phyloP scores from a whole-genome alignment of 108 stramenopile genomes.

The Schizochytrium sp. region DNA sequence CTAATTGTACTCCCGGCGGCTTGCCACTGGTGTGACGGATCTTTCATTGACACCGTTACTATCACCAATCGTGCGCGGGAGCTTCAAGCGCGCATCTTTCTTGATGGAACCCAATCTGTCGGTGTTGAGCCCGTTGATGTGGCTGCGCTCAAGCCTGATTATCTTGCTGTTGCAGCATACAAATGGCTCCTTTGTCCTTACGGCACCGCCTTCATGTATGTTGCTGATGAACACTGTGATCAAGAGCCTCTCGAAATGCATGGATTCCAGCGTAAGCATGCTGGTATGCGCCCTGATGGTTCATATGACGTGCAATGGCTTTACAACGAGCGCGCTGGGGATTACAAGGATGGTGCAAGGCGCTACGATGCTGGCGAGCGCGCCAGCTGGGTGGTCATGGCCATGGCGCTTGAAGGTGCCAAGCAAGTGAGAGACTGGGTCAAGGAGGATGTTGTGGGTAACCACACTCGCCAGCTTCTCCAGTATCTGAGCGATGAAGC shows the following conservation, averaged over 20 bases:
- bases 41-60: neutral
- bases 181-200: conserved; percentile 22
- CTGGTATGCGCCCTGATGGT: conserved; percentile 13
- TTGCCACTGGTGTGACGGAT: conserved; percentile 27
- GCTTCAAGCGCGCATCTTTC: neutral
- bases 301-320: conserved; percentile 36
- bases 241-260: neutral
- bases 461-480: neutral
- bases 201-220: neutral
- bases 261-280: conserved; percentile 2
- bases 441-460: neutral
- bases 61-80: neutral
- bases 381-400: neutral
- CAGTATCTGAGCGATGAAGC: neutral
- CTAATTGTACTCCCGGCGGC: neutral
- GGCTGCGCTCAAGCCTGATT: neutral
- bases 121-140: conserved; percentile 25
- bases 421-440: neutral
- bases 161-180: neutral
- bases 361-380: conserved; percentile 28
- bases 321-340: neutral
- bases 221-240: neutral
- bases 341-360: neutral
- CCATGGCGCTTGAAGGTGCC: neutral
- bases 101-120: conserved; percentile 6